A percentile compares a stretch with the other conserved stretches of the same genome.
phyloP scores from a whole-genome alignment of 2,329 filamentous ascomycete genomes.

The Pseudophaeomoniella oleicola region DNA sequence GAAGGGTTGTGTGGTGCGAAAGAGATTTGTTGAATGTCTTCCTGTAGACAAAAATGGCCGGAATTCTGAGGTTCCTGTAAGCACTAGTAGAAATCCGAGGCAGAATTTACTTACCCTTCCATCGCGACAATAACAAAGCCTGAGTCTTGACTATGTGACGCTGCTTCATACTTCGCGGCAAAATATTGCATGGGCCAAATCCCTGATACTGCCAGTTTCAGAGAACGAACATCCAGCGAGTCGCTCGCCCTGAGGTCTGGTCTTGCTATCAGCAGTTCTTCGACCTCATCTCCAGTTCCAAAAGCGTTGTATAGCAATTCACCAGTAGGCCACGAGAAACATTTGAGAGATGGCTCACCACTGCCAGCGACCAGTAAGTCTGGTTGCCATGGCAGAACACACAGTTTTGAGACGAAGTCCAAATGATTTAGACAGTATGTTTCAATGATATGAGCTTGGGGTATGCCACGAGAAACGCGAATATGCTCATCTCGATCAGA shows the following conservation, averaged over 20 bases:
- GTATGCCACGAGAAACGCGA: slow-evolving; percentile 64
- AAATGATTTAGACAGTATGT: slow-evolving; percentile 77
- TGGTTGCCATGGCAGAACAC: slow-evolving; percentile 41
- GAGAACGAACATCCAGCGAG: slow-evolving; percentile 6
- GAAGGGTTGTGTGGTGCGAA: not conserved
- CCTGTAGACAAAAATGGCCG: not conserved
- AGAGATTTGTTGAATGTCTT: not conserved
- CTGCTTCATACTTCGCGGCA: slow-evolving; percentile 1
- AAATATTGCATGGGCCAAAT: slow-evolving; percentile 13
- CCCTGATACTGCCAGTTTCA: slow-evolving; percentile 21
- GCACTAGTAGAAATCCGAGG: not conserved
- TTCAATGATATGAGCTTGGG: slow-evolving; percentile 80
- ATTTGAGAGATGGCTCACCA: slow-evolving; percentile 61
- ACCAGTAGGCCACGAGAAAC: slow-evolving; percentile 66
- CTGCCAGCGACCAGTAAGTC: slow-evolving; percentile 71
- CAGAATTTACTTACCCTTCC: slow-evolving; percentile 37
- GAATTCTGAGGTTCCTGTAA: not conserved
- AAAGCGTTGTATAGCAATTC: slow-evolving; percentile 26
- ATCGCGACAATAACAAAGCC: slow-evolving; percentile 31
- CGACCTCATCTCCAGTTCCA: slow-evolving; percentile 35
- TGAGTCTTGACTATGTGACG: not conserved
- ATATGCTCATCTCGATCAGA: slow-evolving; percentile 71
- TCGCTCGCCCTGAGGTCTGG: slow-evolving; percentile 2
- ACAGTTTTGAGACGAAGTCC: slow-evolving; percentile 68
- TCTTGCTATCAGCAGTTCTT: slow-evolving; percentile 11